These are phyloP conservation scores for Candida neerlandica DNA, from an alignment of 1,139 yeast genomes.

Conservation along the genomic window DNA sequence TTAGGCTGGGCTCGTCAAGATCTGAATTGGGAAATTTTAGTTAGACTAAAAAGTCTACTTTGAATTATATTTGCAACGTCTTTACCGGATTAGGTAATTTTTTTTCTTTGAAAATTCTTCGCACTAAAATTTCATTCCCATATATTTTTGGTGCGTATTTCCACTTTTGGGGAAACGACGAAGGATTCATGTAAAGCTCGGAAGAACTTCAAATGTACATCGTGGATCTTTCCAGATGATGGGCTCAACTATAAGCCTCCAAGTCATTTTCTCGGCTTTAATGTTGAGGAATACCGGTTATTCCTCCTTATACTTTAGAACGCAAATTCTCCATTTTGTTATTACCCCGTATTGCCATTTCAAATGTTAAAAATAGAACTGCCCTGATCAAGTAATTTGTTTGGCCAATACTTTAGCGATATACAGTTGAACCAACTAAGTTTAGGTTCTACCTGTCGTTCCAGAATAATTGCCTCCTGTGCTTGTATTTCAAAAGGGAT, in stretches of 20 bases:
- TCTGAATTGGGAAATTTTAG: conserved; percentile 2
- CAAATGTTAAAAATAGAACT: background rate
- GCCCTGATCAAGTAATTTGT: background rate
- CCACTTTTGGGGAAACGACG: background rate
- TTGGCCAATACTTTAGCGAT: too few relatives aligned
- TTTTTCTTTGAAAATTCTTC: background rate
- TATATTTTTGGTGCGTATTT: background rate
- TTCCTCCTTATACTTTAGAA: background rate
- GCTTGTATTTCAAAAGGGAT: too few relatives aligned
- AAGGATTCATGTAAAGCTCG: too few relatives aligned
- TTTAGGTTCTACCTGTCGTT: too few relatives aligned
- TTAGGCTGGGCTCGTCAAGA: background rate
- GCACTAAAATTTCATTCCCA: background rate
- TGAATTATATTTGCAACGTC: background rate
- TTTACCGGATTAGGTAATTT: conserved; percentile 1
- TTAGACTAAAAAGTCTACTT: background rate
- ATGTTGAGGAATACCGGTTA: background rate
- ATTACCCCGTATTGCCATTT: background rate
- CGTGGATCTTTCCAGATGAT: background rate
- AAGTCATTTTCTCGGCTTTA: background rate
- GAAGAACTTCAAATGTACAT: background rate
- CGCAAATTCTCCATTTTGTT: background rate
- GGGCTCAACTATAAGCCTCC: background rate
- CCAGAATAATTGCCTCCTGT: too few relatives aligned
- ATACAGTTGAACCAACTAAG: too few relatives aligned